Evolutionary conservation across 495 filamentous ascomycete genomes (phyloP).

Genomic region (Tuber melanosporum): DNA sequence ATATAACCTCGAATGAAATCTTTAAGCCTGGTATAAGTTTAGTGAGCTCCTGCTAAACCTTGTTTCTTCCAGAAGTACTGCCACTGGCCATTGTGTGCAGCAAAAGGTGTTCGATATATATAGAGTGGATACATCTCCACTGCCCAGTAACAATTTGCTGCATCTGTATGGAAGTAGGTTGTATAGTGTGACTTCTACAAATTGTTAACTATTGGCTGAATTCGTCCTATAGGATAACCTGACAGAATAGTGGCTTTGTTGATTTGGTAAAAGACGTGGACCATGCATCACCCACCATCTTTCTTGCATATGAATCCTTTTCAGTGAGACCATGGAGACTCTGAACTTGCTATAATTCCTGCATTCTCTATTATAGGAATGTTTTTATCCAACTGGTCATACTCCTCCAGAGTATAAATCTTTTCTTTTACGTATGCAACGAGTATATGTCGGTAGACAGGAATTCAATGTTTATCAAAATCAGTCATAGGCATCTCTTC

Average conservation of each 20-base stretch:
- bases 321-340: slow-evolving; percentile 6
- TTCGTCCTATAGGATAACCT: neutral
- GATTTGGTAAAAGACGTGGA: neutral
- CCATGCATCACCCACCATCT: neutral
- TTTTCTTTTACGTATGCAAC: neutral
- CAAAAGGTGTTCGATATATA: slow-evolving; percentile 18
- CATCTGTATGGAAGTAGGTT: slow-evolving; percentile 7
- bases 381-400: neutral
- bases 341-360: slow-evolving; percentile 8
- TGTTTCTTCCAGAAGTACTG: slow-evolving; percentile 8
- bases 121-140: neutral
- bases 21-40: slow-evolving; percentile 15
- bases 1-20: neutral
- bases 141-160: neutral
- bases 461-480: slow-evolving; percentile 3
- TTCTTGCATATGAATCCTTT: slow-evolving; percentile 9
- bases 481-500: neutral
- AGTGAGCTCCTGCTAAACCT: slow-evolving; percentile 3
- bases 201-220: slow-evolving; percentile 7
- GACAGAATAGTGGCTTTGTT: neutral
- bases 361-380: too few species aligned
- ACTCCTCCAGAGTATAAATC: neutral
- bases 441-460: neutral
- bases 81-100: slow-evolving; percentile 9
- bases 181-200: neutral